Conservation (phyloP, 352 stramenopile genomes). For the Phytophthora meadii region DNA sequence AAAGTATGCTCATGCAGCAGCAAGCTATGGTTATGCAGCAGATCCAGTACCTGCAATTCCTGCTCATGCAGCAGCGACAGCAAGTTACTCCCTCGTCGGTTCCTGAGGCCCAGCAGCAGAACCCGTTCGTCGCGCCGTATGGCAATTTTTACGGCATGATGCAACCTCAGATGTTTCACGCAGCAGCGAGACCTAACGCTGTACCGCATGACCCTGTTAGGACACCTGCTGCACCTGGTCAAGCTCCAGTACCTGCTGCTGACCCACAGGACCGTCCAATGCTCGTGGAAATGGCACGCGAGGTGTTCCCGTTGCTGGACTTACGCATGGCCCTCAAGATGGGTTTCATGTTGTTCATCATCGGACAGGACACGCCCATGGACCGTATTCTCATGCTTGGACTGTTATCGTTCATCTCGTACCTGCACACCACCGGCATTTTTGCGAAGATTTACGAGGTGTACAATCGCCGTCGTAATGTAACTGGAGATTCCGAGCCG, state of each 20-base stretch:
- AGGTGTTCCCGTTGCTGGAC: conserved; percentile 73
- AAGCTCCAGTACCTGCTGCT: conserved; percentile 11
- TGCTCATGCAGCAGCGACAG: conserved; percentile 54
- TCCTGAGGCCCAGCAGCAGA: conserved; percentile 16
- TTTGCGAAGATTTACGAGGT: conserved; percentile 85
- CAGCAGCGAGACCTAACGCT: conserved; percentile 13
- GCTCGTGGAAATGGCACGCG: conserved; percentile 58
- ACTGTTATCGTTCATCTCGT: conserved; percentile 77
- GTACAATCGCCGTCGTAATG: conserved; percentile 46
- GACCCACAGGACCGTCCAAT: conserved; percentile 24
- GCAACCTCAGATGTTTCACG: conserved; percentile 40
- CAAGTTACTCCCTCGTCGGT: conserved; percentile 1
- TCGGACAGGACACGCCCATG: conserved; percentile 82
- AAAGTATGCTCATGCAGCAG: conserved; percentile 81
- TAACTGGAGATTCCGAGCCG: conserved; percentile 26
- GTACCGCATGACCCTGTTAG: conserved; percentile 7
- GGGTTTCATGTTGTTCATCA: conserved; percentile 90
- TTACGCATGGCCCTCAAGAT: conserved; percentile 85
- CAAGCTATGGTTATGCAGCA: conserved; percentile 78
- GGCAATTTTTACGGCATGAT: conserved; percentile 44
- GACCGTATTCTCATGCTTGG: conserved; percentile 79
- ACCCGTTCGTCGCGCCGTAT: conserved; percentile 38
- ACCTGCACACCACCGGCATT: conserved; percentile 87
- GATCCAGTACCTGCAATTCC: conserved; percentile 83
- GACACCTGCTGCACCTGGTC: conserved; percentile 11